phyloP scores from a whole-genome alignment of 2,329 filamentous ascomycete genomes.

The Phialophora expanda region DNA sequence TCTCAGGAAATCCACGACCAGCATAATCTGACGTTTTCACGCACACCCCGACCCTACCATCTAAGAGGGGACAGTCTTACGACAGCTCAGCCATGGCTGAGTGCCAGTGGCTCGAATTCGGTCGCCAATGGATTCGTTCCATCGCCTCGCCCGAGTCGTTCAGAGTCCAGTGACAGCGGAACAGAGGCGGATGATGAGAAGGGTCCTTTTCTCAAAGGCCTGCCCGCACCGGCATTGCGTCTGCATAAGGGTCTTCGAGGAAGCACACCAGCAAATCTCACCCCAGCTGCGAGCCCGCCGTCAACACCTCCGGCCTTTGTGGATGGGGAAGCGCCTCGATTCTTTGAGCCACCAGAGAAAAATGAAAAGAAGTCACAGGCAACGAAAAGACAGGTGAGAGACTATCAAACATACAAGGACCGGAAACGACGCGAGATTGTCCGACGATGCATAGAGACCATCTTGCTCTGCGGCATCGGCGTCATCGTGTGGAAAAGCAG shows the following conservation, averaged over 20 bases:
- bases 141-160: conserved; percentile 43
- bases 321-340: conserved; percentile 28
- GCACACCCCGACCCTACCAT: conserved; percentile 42
- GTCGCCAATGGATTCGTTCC: conserved; percentile 19
- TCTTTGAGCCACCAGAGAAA: conserved; percentile 26
- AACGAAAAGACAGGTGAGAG: conserved; percentile 16
- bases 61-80: conserved; percentile 33
- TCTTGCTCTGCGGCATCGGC: conserved; percentile 59
- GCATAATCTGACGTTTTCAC: conserved; percentile 32
- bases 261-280: conserved; percentile 37
- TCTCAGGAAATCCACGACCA: conserved; percentile 27
- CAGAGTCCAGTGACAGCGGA: conserved; percentile 78
- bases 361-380: conserved; percentile 22
- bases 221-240: conserved; percentile 77
- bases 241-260: conserved; percentile 77
- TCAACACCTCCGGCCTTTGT: conserved; percentile 38
- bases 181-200: conserved; percentile 96
- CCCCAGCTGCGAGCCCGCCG: conserved; percentile 33
- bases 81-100: conserved; percentile 9
- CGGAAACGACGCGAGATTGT: conserved; percentile 50
- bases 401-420: conserved; percentile 41
- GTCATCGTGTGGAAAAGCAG: conserved; percentile 29
- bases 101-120: conserved; percentile 17
- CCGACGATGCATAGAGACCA: conserved; percentile 60
- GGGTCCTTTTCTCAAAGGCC: conserved; percentile 72